Conservation (phyloP, 345 rosid species). For the Lepidium aucheri region DNA sequence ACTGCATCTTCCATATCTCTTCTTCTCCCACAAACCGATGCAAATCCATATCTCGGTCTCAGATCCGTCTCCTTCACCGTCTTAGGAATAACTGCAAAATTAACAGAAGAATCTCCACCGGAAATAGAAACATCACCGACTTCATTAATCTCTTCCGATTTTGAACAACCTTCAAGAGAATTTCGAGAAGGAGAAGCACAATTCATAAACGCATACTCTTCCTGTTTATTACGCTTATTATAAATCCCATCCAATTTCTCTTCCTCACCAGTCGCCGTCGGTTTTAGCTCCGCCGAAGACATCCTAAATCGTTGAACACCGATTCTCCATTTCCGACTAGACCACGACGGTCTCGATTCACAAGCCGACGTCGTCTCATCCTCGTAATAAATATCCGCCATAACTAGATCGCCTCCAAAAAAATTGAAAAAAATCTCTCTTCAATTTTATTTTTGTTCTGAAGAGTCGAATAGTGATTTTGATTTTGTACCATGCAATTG, state of each 20-base stretch:
- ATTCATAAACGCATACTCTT: constrained; percentile 9
- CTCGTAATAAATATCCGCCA: constrained; percentile 63
- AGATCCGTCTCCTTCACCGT: constrained; percentile 2
- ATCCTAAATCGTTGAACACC: constrained; percentile 50
- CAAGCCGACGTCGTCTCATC: constrained; percentile 21
- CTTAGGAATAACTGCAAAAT: not conserved
- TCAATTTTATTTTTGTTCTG: no score
- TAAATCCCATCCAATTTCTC: constrained; percentile 12
- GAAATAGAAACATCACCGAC: not conserved
- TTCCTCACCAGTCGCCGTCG: not conserved
- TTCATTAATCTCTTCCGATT: not conserved
- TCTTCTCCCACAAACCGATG: constrained; percentile 77
- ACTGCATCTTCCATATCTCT: constrained; percentile 92
- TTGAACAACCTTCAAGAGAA: constrained; percentile 10
- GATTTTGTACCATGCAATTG: constrained; percentile 9
- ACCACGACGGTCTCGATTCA: constrained; percentile 35
- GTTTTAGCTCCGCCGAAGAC: constrained; percentile 17
- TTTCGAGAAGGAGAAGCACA: constrained; percentile 21
- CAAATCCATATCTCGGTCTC: constrained; percentile 52
- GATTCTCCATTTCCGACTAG: constrained; percentile 57
- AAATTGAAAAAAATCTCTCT: not conserved
- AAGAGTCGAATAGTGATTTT: not conserved
- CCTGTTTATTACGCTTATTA: constrained; percentile 43
- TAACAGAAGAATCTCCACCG: not conserved
- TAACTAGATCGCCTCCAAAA: constrained; percentile 4